Percentiles rank a stretch among this genome's conserved stretches.
Evolutionary conservation across 139 green algal species (phyloP).

Genomic region (Haematococcus lacustris): DNA sequence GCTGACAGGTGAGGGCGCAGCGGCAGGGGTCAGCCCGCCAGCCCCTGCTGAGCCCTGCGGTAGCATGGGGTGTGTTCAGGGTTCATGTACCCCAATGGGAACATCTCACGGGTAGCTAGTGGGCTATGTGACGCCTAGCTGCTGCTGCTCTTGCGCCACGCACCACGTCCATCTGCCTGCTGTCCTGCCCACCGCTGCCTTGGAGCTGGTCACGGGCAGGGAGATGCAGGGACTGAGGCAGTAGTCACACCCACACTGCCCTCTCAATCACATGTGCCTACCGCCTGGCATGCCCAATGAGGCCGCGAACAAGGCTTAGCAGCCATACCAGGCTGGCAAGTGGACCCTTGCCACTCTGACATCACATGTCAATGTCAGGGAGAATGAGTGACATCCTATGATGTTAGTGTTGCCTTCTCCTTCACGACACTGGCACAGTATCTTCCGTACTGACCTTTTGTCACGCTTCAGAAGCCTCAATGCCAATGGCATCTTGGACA

Average conservation of each 20-base stretch:
- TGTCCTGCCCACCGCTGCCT: no score
- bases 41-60: neutral
- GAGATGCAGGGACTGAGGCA: no score
- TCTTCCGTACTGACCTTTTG: neutral
- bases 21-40: neutral
- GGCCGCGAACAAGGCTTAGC: no score
- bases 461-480: neutral
- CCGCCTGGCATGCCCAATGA: no score
- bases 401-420: no score
- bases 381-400: no score
- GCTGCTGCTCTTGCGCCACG: neutral
- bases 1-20: slow-evolving; percentile 27
- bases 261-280: no score
- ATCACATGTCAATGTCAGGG: no score
- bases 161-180: neutral
- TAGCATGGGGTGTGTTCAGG: neutral
- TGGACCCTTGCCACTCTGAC: no score
- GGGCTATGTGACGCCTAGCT: neutral
- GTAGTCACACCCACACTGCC: no score
- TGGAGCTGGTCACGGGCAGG: no score
- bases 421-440: neutral
- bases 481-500: neutral
- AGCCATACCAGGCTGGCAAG: no score
- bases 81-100: neutral
- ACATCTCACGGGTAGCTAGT: neutral